Evolutionary conservation across 2,329 filamentous ascomycete species (phyloP), one percentile per base, ranked within the genome.

Genomic region (Nigrospora oryzae): DNA sequence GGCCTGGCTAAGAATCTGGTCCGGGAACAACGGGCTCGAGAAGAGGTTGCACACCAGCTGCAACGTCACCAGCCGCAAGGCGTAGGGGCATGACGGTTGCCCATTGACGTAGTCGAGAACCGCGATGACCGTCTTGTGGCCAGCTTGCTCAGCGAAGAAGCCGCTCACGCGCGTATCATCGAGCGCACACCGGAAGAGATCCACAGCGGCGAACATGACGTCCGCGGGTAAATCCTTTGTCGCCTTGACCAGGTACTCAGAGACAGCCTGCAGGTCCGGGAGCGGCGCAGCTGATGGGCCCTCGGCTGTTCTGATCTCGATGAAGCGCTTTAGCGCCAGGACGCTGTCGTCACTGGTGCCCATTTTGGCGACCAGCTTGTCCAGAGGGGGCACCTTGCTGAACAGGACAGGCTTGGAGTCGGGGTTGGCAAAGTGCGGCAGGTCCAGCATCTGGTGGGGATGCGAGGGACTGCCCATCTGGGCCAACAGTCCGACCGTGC

Each of bases 21-120:
- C 73, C 1, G 81, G 71, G 56, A 84, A 94, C 0, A 95, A 70
- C 0, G 79, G 75, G 1, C 83, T 84, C 0, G 79, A 83, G 66
- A 95, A 95, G 36, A 95, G 70, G 56, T 95, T 96, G 66, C 89
- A 94, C 1, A 80, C 75, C 57, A 91, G 75, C 54, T 96, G 90
- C 17, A 95, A 66, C 1, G 88, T 84, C 14, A 95, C 87, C 2
- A 96, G 79, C 13, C 89, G 83, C 1, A 94, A 74, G 5, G 86
- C 83, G 59, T 96, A 96, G 0, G 89, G 88, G 36, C 82, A 86
- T 1, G 68, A 63, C 10, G 67, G 58, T 31, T 77, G 70, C 6
- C 67, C 61, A 51, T 77, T 81, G 38, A 88, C 76, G 34, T 77
- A 66, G 3, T 75, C 63, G 3, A 89, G 60, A 3, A 95, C 64